Base-by-base conservation (phyloP, 192 early-diverging fungal genomes). In the Geranomyces michiganensis region DNA sequence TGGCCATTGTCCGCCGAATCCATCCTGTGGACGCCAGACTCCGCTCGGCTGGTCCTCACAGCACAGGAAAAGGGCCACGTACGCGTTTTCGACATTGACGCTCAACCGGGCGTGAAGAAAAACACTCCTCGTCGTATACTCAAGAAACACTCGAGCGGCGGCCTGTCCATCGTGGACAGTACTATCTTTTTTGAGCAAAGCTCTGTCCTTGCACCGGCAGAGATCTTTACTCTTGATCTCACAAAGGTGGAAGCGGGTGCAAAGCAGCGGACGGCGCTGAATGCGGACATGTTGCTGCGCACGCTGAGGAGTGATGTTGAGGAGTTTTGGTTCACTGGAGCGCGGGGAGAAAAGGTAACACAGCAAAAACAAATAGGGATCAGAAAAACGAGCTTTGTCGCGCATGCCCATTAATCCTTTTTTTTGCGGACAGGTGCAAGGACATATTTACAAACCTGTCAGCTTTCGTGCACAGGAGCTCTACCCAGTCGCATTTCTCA, bases 401-500 rank as follows among this genome's bases (percentile, higher is more conserved):
- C 36, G 10, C 10, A 41, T 4, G 51, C 3, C 24, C 51, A 53
- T 15, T n/a, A 4, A 53, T 15, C 24, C 17, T 53, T 3, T 53
- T 53, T 3, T 53, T 53, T 53, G 4, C 51, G 4, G 19, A n/a
- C 56, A 71, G 29, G 82, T 89, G 15, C 84, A 86, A 63, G 88
- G 87, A n/a, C 92, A 87, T 84, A 41, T 91, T 21, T 68, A 89
- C 53, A 89, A 88, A 56, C 92, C 92, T 31, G 74, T 76, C 14
- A 56, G 69, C 9, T 91, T 90, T 65, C 80, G 89, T 29, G 60
- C 78, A 1, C 43, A 61, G 0, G 80, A 80, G 53, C 85, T 81
- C 62, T 93, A 92, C 58, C 92, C 93, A 36, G 68, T 93, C 1
- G 92, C 91, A 0, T 89, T 91, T 47, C 74, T 93, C 67, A 84